Base-by-base conservation (phyloP, 805 yeast species). In the Saccharomycopsis schoenii region DNA sequence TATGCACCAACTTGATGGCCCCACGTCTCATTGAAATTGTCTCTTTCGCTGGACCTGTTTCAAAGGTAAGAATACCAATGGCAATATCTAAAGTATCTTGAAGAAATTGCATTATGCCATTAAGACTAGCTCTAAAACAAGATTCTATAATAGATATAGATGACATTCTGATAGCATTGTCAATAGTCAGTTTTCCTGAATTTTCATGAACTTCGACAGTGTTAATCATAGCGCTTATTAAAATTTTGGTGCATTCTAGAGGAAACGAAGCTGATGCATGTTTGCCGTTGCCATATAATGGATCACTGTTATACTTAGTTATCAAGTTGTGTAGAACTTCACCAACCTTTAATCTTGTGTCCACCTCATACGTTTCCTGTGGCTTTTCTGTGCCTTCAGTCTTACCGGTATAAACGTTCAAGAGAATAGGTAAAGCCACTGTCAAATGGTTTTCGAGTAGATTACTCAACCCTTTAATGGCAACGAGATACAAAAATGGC, bases 401-500 rank as follows among this genome's bases (percentile, higher is more conserved):
- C 6, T 21, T 21, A 15, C 21, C 42, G 4, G 39, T 43, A 63
- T 80, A 83, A 3, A 80, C 65, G 1, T 73, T 65, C 2, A 76
- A 64, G 21, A 83, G 69, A 1, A 72, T 68, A 1, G 73, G 69
- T 1, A 80, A 58, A 0, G 80, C 77, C 5, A 68, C 68, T 0
- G 65, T 59, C 25, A 75, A 74, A 59, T 79, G 78, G 61, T 70
- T 68, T 42, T 74, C 81, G n/a, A 87, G 70, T 47, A 91, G 70
- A 15, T 80, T 76, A 54, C 83, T 85, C 29, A 94, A 72, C 0
- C 94, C 92, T 67, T 88, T 89, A 64, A 94, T 88, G 0, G 86
- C 87, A 68, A 89, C 93, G 60, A 94, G 70, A 69, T 89, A 94
- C 15, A 94, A 82, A 70, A 84, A 93, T 0, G 99, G 96, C 62